Conservation (phyloP, 305 asterid species). For the Ruellia speciosa region DNA sequence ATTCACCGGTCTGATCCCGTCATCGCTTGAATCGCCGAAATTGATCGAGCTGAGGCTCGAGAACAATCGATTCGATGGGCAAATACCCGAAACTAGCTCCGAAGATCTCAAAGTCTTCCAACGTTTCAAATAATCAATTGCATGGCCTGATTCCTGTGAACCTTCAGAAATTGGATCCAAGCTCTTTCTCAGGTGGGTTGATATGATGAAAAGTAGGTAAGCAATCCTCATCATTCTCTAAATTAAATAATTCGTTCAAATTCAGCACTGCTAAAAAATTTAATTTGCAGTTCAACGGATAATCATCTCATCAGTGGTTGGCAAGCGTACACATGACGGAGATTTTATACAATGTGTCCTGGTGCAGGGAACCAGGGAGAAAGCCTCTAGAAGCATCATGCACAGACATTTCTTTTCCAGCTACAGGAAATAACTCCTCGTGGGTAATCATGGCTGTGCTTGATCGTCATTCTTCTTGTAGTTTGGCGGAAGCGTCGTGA, state of each 20-base stretch:
- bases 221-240: neutral
- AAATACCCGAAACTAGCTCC: slow-evolving; percentile 37
- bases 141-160: slow-evolving; percentile 58
- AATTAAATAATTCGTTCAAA: too few species aligned
- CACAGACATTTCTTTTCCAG: neutral
- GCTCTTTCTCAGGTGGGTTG: slow-evolving; percentile 38
- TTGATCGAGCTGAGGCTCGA: slow-evolving; percentile 43
- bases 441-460: neutral
- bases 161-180: slow-evolving; percentile 36
- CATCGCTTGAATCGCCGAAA: slow-evolving; percentile 25
- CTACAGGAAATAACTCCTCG: neutral
- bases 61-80: slow-evolving; percentile 57
- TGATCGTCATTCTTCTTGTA: neutral
- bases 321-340: too few species aligned
- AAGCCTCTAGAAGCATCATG: neutral
- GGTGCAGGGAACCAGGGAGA: neutral
- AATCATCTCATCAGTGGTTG: too few species aligned
- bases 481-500: slow-evolving; percentile 6
- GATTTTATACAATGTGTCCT: too few species aligned
- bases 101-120: slow-evolving; percentile 26
- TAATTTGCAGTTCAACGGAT: too few species aligned
- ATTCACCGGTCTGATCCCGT: slow-evolving; percentile 28
- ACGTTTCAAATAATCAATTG: slow-evolving; percentile 48
- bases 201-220: too few species aligned
- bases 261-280: too few species aligned